Conservation (phyloP, 2,329 filamentous ascomycete genomes). For the Parastagonospora avenae region DNA sequence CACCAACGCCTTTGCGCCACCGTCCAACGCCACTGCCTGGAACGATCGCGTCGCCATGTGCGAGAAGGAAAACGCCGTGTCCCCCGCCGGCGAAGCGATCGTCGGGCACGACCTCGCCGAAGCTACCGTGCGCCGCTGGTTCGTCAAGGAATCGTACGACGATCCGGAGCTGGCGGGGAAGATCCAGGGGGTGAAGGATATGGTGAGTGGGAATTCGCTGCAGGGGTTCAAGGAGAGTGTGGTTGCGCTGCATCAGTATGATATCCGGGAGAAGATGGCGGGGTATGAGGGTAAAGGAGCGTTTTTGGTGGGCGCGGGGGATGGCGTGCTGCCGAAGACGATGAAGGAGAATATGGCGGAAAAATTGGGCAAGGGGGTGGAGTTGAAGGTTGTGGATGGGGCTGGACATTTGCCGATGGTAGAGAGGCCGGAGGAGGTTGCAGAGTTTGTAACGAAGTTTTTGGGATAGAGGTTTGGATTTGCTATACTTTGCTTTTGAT, state of each 20-base stretch:
- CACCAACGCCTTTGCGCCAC: slow-evolving; percentile 74
- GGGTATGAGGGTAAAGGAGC: slow-evolving; percentile 63
- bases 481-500: too few relatives aligned
- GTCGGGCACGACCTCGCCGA: slow-evolving; percentile 69
- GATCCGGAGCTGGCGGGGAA: slow-evolving; percentile 53
- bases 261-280: slow-evolving; percentile 64
- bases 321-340: slow-evolving; percentile 76
- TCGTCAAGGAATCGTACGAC: slow-evolving; percentile 66
- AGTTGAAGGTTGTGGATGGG: slow-evolving; percentile 68
- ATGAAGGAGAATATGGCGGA: slow-evolving; percentile 75
- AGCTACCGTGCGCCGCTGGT: slow-evolving; percentile 77
- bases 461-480: slow-evolving; percentile 4
- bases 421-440: slow-evolving; percentile 73
- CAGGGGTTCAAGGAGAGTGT: slow-evolving; percentile 71
- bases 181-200: slow-evolving; percentile 66
- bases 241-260: slow-evolving; percentile 73
- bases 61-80: slow-evolving; percentile 56
- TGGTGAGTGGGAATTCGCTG: slow-evolving; percentile 72
- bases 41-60: slow-evolving; percentile 73
- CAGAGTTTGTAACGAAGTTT: slow-evolving; percentile 65
- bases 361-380: slow-evolving; percentile 50
- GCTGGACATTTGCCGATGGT: slow-evolving; percentile 86
- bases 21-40: slow-evolving; percentile 80
- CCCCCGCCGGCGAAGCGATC: slow-evolving; percentile 55
- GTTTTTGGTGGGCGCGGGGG: slow-evolving; percentile 73